These are phyloP conservation scores for Leucocoprinus birnbaumii DNA, from an alignment of 768 basidiomycete genomes.

Conservation along the genomic window DNA sequence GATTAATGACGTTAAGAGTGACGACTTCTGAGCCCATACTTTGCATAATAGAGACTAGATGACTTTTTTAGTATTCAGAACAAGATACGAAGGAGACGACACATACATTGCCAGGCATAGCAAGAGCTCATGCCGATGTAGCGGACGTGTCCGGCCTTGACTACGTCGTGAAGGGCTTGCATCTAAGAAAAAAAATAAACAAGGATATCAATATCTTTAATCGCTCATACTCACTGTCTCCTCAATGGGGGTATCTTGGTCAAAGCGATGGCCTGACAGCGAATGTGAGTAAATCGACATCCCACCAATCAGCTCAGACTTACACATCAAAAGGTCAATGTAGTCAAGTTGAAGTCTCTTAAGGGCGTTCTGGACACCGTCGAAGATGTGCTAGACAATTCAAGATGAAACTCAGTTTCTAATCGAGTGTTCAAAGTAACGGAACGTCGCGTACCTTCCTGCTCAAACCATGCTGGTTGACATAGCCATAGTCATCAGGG, in stretches of 20 bases:
- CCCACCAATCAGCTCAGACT: constrained; percentile 9
- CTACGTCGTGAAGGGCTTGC: constrained; percentile 70
- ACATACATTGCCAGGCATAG: constrained; percentile 51
- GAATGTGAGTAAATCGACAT: background rate
- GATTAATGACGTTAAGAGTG: too few species aligned
- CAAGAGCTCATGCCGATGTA: constrained; percentile 61
- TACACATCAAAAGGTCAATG: constrained; percentile 73
- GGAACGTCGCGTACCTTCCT: constrained; percentile 23
- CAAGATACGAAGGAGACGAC: background rate
- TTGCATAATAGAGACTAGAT: constrained; percentile 54
- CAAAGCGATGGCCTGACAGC: constrained; percentile 49
- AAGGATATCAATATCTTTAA: background rate
- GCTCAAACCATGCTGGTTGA: constrained; percentile 49
- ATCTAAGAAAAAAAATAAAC: constrained; percentile 33
- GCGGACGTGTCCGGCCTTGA: constrained; percentile 58
- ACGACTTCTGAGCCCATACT: constrained; percentile 34
- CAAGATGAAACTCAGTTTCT: too few species aligned
- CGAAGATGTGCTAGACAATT: constrained; percentile 72
- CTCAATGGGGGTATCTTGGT: constrained; percentile 53
- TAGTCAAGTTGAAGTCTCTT: constrained; percentile 73
- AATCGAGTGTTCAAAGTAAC: too few species aligned
- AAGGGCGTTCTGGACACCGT: constrained; percentile 57
- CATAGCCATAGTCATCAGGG: constrained; percentile 43
- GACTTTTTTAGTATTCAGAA: too few species aligned
- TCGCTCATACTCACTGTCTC: constrained; percentile 37